Conservation (phyloP, 2,329 filamentous ascomycete species). For the Neonectria neomacrospora region DNA sequence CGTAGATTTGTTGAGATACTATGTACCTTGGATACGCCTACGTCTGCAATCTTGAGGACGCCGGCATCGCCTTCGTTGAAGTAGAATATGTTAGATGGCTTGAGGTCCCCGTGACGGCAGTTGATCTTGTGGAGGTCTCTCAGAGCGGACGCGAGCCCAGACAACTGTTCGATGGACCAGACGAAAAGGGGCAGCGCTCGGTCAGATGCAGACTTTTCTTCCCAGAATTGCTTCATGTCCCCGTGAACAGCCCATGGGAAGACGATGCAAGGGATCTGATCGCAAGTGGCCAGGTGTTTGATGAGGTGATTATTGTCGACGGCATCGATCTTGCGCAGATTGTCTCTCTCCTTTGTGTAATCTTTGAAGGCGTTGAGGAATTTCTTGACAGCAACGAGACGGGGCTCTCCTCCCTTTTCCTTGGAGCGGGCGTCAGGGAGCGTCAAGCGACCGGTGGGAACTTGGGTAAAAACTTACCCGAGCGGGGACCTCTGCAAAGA, state of each 20-base stretch:
- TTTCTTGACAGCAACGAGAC: conserved; percentile 9
- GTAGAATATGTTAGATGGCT: conserved; percentile 29
- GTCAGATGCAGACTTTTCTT: neutral
- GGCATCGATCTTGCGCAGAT: neutral
- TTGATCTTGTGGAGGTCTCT: conserved; percentile 9
- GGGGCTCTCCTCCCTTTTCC: neutral
- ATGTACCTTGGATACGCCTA: conserved; percentile 28
- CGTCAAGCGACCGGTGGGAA: neutral
- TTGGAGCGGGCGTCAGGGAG: neutral
- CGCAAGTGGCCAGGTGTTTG: conserved; percentile 13
- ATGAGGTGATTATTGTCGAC: conserved; percentile 10
- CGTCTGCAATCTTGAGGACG: conserved; percentile 31
- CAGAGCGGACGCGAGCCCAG: conserved; percentile 3
- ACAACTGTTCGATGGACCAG: conserved; percentile 14
- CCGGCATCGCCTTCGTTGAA: conserved; percentile 13
- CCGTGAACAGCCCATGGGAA: conserved; percentile 15
- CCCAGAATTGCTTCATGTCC: conserved; percentile 10
- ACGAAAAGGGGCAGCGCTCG: neutral
- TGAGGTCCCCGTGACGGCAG: conserved; percentile 32
- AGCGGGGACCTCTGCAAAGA: neutral
- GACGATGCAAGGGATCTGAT: conserved; percentile 7
- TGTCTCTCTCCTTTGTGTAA: conserved; percentile 5
- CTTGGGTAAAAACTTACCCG: neutral
- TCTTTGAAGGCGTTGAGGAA: conserved; percentile 3
- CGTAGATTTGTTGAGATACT: conserved; percentile 5